These are phyloP conservation scores for Clitoria ternatea DNA, from an alignment of 306 rosid species.

Conservation along the genomic window DNA sequence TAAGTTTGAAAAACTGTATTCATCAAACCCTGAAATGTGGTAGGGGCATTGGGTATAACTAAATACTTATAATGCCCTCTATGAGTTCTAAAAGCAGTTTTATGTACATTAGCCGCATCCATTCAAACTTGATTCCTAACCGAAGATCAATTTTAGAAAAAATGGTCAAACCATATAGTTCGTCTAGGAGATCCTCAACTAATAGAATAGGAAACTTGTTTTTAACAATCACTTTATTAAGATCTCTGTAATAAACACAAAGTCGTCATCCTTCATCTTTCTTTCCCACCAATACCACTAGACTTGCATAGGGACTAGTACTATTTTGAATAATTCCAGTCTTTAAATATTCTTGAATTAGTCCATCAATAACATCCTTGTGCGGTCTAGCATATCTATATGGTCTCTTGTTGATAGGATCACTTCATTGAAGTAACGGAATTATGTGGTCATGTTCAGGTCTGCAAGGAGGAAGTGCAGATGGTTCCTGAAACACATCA, in stretches of 20 bases:
- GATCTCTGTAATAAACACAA: not conserved
- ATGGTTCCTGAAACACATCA: too few relatives aligned
- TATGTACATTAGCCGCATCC: too few relatives aligned
- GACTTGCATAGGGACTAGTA: not conserved
- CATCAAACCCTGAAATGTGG: not conserved
- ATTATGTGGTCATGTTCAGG: too few relatives aligned
- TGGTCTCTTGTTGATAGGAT: too few relatives aligned
- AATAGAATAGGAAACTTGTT: not conserved
- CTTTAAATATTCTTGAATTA: too few relatives aligned
- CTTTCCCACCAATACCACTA: not conserved
- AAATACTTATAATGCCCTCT: too few relatives aligned
- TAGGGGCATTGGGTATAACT: not conserved
- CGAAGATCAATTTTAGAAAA: not conserved
- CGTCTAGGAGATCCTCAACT: not conserved
- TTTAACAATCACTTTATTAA: not conserved
- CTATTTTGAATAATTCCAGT: not conserved
- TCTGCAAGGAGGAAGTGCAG: too few relatives aligned
- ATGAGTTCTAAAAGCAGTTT: not conserved
- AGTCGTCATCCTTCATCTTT: not conserved
- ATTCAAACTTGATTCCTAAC: too few relatives aligned
- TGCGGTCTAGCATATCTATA: too few relatives aligned
- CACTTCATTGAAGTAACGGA: too few relatives aligned
- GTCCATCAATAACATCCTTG: too few relatives aligned
- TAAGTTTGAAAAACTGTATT: not conserved
- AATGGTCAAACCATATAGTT: not conserved